Percentiles rank a stretch among this genome's conserved stretches.
These are phyloP conservation scores for Colletotrichum plurivorum DNA, from an alignment of 2,329 filamentous ascomycete genomes.

Conservation along the genomic window DNA sequence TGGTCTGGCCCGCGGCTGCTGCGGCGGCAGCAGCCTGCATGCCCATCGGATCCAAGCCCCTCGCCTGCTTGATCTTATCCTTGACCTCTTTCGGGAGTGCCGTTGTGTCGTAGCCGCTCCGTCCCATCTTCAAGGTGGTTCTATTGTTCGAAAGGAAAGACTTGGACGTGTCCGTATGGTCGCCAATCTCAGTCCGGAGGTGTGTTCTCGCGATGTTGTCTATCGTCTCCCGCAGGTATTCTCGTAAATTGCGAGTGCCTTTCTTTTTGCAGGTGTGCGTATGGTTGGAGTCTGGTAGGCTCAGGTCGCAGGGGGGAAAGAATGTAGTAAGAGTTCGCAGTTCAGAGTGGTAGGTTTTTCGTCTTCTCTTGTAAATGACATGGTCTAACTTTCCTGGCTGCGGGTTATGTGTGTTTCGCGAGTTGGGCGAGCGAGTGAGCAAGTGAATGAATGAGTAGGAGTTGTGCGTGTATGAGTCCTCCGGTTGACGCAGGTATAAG, in stretches of 20 bases:
- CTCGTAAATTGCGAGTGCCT: no score
- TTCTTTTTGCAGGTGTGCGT: background rate
- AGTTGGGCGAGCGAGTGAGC: no score
- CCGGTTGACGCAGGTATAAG: background rate
- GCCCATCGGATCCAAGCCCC: background rate
- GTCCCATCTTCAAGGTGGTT: constrained; percentile 30
- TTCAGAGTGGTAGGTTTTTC: constrained; percentile 1
- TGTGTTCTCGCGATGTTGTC: no score
- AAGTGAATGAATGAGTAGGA: background rate
- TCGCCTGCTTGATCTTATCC: background rate
- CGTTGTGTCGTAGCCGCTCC: constrained; percentile 38
- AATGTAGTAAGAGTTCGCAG: background rate
- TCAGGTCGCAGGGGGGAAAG: no score
- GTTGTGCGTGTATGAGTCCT: background rate
- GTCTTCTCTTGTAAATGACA: constrained; percentile 35
- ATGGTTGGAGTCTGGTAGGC: no score
- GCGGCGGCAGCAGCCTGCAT: background rate
- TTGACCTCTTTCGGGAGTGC: constrained; percentile 6
- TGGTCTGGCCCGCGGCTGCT: background rate
- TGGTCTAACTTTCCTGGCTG: constrained; percentile 4
- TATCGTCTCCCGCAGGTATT: no score
- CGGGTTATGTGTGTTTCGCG: no score
- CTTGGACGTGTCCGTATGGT: background rate
- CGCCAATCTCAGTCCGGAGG: no score
- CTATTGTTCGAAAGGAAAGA: background rate